These are phyloP conservation scores for Citrullus amarus DNA, from an alignment of 306 rosid genomes.

Conservation along the genomic window DNA sequence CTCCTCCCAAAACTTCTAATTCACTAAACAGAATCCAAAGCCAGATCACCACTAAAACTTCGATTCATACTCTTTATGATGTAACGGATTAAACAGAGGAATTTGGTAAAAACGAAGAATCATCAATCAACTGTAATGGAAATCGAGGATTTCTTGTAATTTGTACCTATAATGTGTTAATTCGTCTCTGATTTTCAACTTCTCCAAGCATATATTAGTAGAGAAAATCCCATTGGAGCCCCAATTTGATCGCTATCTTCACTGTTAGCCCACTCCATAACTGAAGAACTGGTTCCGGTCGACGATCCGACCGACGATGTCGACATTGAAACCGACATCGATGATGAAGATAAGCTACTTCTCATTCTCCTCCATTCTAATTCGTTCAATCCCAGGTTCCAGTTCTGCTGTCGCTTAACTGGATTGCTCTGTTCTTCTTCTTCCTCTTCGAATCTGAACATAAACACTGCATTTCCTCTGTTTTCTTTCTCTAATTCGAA, in stretches of 20 bases:
- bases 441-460: slow-evolving; percentile 6
- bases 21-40: background rate
- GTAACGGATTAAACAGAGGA: background rate
- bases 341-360: slow-evolving; percentile 55
- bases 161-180: background rate
- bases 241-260: slow-evolving; percentile 54
- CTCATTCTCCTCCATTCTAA: slow-evolving; percentile 57
- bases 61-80: no score
- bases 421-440: background rate
- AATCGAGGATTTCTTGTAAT: background rate
- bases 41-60: background rate
- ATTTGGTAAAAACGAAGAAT: background rate
- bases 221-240: slow-evolving; percentile 35
- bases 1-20: background rate
- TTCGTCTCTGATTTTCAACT: slow-evolving; percentile 16
- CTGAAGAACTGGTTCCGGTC: slow-evolving; percentile 48
- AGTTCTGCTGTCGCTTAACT: slow-evolving; percentile 23
- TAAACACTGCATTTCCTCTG: slow-evolving; percentile 8
- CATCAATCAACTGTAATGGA: background rate
- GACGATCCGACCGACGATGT: slow-evolving; percentile 66
- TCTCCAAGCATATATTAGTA: slow-evolving; percentile 82
- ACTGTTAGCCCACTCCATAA: slow-evolving; percentile 73
- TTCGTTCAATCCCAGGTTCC: slow-evolving; percentile 43
- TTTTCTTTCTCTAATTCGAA: background rate
- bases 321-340: slow-evolving; percentile 58